Evolutionary conservation across 2,329 filamentous ascomycete species (phyloP).

Genomic region (Neonectria magnoliae): DNA sequence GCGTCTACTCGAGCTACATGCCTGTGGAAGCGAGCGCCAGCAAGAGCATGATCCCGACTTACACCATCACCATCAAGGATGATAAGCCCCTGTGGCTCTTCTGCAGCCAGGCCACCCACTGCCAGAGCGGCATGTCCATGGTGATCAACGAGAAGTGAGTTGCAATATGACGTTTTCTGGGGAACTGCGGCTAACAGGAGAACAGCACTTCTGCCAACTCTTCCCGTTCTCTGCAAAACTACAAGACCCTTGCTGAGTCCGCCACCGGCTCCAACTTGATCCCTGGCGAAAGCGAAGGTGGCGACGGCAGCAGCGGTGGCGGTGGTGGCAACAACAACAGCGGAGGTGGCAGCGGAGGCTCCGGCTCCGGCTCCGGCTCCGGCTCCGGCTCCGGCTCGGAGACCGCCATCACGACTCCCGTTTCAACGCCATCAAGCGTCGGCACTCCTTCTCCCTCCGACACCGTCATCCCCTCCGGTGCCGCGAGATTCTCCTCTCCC

Average conservation of each 20-base stretch:
- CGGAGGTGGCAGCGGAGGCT: conserved; percentile 12
- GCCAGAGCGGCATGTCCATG: conserved; percentile 78
- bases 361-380: conserved; percentile 19
- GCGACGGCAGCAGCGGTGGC: conserved; percentile 25
- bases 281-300: conserved; percentile 19
- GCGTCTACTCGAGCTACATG: conserved; percentile 76
- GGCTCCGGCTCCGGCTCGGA: conserved; percentile 12
- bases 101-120: conserved; percentile 80
- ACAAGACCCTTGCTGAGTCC: conserved; percentile 53
- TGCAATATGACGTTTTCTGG: background rate
- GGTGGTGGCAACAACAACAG: conserved; percentile 18
- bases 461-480: conserved; percentile 31
- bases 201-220: conserved; percentile 60
- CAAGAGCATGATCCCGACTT: conserved; percentile 69
- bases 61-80: conserved; percentile 75
- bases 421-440: conserved; percentile 33
- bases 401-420: conserved; percentile 29
- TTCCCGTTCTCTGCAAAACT: conserved; percentile 60
- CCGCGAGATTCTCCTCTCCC: conserved; percentile 51
- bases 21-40: conserved; percentile 64
- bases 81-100: conserved; percentile 81
- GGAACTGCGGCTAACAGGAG: conserved; percentile 11
- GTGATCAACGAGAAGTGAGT: conserved; percentile 79
- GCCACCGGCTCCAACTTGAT: conserved; percentile 43
- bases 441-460: conserved; percentile 32